Base-by-base conservation (phyloP, 2,329 filamentous ascomycete species). In the Chrysoporthe deuterocubensis region DNA sequence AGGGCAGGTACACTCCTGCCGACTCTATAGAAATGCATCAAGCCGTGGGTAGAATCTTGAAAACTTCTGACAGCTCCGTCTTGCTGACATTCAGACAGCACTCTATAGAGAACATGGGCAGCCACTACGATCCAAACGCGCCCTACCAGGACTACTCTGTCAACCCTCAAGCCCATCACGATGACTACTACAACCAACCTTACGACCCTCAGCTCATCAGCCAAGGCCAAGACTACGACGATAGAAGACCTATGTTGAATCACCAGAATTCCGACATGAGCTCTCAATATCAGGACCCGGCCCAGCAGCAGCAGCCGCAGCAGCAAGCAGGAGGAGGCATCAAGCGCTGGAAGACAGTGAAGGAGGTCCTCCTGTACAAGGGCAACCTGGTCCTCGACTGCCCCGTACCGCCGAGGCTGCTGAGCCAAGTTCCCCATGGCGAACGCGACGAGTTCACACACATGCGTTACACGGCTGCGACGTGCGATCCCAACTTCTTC, bases 311-410 rank as follows among this genome's bases (percentile, higher is more conserved):
- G 52, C 26, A 37, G 26, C 52, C 37, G 34, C 76, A 76, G 34
- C 78, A 75, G 70, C 76, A 65, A 83, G 85, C 26, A 84, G 72
- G 87, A 84, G 66, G 86, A 82, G 71, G 86, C 4, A 89, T 98
- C 72, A 91, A 92, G 78, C 87, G 96, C 77, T 98, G 93, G 92
- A 99, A 98, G 84, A 99, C 96, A 0, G 95, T 99, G 61, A 99
- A 98, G 81, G 93, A 97, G 82, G 95, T 99, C n/a, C 90, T 96
- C 74, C 81, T 99, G 64, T 99, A 97, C 84, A 91, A 96, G 72
- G 96, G 96, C 71, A 99, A 99, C 80, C 87, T 99, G 74, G 94
- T 99, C 48, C 89, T 99, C 3, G 96, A 99, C 79, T 99, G 96
- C 77, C 96, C 96, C 0, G 93, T 99, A 67, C 95, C 96, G 0